Evolutionary conservation across 2,329 filamentous ascomycete genomes (phyloP), one percentile per base, ranked within the genome.

Genomic region (Raffaelea albimanens): DNA sequence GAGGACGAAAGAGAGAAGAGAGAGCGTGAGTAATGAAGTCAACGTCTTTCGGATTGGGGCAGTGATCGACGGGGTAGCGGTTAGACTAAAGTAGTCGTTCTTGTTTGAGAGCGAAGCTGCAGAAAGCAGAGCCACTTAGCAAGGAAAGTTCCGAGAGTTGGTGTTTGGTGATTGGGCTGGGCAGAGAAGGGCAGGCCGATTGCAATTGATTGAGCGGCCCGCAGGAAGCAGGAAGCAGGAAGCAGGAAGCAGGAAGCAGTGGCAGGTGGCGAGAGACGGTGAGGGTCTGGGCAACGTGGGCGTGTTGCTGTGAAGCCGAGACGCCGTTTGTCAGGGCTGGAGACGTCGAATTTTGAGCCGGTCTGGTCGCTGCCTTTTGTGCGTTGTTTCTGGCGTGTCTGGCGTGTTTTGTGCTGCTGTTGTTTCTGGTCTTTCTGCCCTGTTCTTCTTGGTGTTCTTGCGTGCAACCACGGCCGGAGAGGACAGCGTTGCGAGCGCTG

Each of bases 21-120:
- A 19, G 33, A 40, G 18, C 21, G 33, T 11, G 18, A 43, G 20
- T n/a, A 31, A 20, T 18, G 36, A 39, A 19, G 36, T 19, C 36
- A 40, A 22, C 5, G 20, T n/a, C 16, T n/a, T 23, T 14, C 20
- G 11, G 23, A 11, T 22, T 14, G 25, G 25, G 38, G 16, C 14
- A 45, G 44, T 39, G 43, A 51, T 53, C 47, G 47, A 48, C 47
- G 21, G 45, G 43, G 33, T 29, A 25, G 42, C 46, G 47, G 46
- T 40, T 45, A 45, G 47, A 46, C 50, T 50, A 53, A 47, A 39
- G 39, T 43, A 48, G 49, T 43, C 42, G 41, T 47, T 41, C 19
- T 31, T 31, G 8, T 44, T 34, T 44, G 29, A 29, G 42, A 14
- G 34, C 31, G 10, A 10, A 33, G 18, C 34, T 38, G 34, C 34